Base-by-base conservation (phyloP, 1,284 basidiomycete genomes). In the Naganishia liquefaciens region DNA sequence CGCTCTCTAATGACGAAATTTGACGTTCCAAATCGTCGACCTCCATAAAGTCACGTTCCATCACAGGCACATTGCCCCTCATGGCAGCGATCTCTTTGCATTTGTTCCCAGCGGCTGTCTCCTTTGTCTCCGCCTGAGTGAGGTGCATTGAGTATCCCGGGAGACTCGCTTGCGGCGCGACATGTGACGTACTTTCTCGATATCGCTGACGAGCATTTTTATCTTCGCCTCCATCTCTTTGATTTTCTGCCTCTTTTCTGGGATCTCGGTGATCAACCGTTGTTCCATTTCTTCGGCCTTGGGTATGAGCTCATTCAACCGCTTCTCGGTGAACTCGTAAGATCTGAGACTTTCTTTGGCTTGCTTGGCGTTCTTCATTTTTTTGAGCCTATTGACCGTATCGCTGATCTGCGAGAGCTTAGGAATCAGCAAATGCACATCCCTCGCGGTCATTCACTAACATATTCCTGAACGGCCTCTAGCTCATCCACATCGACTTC, bases 31-130 rank as follows among this genome's bases (percentile, higher is more conserved):
- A 82, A 25, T 84, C 84, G 40, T 85, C 83, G 17, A 87, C 80
- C 65, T 94, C 91, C 58, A 80, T 81, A 51, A 85, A 83, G 15
- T 88, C 82, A 52, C 88, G 83, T 0, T 84, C 79, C 54, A 94
- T 82, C 2, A 84, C 84, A 17, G 75, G 77, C 0, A 88, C 86
- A 51, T 88, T 84, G 63, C 86, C 83, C 73, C 87, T 88, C 67
- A 94, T 79, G 2, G 77, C 78, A 43, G 82, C 74, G 6, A 93
- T 77, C 53, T 93, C 89, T 68, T 86, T 74, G 1, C 73, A 55
- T 68, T 78, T 78, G 25, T 73, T 73, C 37, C 61, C 52, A 40
- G 78, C 74, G 2, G 80, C 69, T 15, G 67, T 72, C 40, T 64
- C 61, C 60, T 73, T 75, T 30, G 70, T 66, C 72, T 79, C 57